phyloP scores from a whole-genome alignment of 2,329 filamentous ascomycete species.

The Colletotrichum australisinense region DNA sequence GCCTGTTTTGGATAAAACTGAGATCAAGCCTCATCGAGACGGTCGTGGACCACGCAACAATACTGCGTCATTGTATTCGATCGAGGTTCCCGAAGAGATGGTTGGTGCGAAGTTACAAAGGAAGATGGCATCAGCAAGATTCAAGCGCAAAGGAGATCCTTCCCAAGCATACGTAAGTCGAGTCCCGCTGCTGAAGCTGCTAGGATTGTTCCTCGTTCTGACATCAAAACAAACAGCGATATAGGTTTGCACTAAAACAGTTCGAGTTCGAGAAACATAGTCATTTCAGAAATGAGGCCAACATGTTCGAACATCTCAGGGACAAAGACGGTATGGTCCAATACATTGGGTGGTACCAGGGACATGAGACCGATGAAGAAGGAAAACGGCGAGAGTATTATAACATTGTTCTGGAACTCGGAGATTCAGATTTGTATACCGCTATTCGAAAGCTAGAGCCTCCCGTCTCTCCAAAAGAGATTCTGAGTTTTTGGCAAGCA shows the following conservation, averaged over 20 bases:
- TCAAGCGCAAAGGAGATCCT: background rate
- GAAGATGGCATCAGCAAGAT: background rate
- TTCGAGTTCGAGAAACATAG: background rate
- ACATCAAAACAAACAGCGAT: background rate
- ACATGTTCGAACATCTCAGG: background rate
- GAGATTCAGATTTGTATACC: slow-evolving; percentile 14
- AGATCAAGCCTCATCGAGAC: slow-evolving; percentile 12
- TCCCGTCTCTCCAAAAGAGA: slow-evolving; percentile 1
- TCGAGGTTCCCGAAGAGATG: slow-evolving; percentile 16
- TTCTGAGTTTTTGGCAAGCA: background rate
- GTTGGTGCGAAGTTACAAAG: background rate
- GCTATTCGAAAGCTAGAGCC: background rate
- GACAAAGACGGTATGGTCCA: background rate
- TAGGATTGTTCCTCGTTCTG: background rate
- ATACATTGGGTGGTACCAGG: slow-evolving; percentile 19
- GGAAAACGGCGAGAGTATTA: background rate
- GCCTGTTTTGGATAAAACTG: slow-evolving; percentile 13
- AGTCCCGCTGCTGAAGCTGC: too few species aligned
- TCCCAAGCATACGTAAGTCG: background rate
- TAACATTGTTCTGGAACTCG: slow-evolving; percentile 15
- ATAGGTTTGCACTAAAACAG: slow-evolving; percentile 22
- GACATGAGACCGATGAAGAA: background rate
- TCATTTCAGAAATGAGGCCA: background rate
- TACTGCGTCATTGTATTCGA: background rate
- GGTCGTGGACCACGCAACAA: slow-evolving; percentile 1